A percentile compares a stretch with the other conserved stretches of the same genome.
Conservation (phyloP, 805 yeast species). For the Lachancea kluyveri region DNA sequence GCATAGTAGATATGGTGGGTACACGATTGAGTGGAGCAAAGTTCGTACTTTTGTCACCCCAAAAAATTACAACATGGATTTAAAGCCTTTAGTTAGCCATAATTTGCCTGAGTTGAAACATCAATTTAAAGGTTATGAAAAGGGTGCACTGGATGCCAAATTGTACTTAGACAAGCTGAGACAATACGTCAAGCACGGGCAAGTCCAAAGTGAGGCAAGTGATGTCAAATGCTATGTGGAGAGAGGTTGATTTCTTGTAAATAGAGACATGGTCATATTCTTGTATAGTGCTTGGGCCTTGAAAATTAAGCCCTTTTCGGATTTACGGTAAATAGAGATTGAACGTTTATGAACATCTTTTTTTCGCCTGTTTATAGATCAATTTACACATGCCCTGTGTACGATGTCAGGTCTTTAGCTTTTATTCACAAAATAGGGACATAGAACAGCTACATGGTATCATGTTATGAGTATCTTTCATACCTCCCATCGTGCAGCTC, state of each 20-base stretch:
- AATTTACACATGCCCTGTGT: too few relatives aligned
- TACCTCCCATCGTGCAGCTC: too few relatives aligned
- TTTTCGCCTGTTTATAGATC: too few relatives aligned
- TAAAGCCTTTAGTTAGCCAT: slow-evolving; percentile 75
- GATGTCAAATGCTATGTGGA: slow-evolving; percentile 25
- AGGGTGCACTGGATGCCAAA: slow-evolving; percentile 69
- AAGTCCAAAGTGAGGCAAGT: slow-evolving; percentile 32
- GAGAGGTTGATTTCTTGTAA: slow-evolving; percentile 28
- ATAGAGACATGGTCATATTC: too few relatives aligned
- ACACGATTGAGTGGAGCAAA: slow-evolving; percentile 71
- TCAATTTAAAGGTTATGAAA: slow-evolving; percentile 58
- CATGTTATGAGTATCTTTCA: too few relatives aligned
- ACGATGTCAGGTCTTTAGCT: too few relatives aligned
- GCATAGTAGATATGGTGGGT: slow-evolving; percentile 67
- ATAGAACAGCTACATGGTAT: too few relatives aligned
- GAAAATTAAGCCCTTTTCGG: too few relatives aligned
- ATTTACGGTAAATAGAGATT: too few relatives aligned
- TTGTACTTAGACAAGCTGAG: slow-evolving; percentile 65
- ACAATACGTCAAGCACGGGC: slow-evolving; percentile 73
- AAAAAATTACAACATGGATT: slow-evolving; percentile 32
- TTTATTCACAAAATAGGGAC: too few relatives aligned
- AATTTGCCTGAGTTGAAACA: slow-evolving; percentile 66
- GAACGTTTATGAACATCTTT: too few relatives aligned
- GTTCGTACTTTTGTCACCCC: slow-evolving; percentile 93
- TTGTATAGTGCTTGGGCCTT: too few relatives aligned